Conservation (phyloP, 768 basidiomycete genomes). For the Trametes elegans region DNA sequence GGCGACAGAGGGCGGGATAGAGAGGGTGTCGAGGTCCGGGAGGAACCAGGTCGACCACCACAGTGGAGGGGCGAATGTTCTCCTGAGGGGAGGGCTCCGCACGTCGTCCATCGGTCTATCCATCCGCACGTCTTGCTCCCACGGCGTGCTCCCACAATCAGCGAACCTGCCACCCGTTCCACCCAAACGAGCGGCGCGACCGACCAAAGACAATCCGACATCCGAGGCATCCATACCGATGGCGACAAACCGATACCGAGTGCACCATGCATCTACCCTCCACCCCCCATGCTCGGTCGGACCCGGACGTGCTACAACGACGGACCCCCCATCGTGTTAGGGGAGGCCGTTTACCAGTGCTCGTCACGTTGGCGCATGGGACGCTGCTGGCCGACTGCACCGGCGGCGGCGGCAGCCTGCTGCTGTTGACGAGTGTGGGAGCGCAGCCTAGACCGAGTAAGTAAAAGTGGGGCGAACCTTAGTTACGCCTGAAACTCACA, state of each 20-base stretch:
- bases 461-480: slow-evolving; percentile 22
- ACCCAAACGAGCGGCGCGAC: slow-evolving; percentile 28
- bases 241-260: slow-evolving; percentile 33
- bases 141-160: slow-evolving; percentile 13
- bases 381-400: slow-evolving; percentile 46
- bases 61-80: neutral
- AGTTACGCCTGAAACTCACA: slow-evolving; percentile 51
- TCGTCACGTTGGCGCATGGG: slow-evolving; percentile 41
- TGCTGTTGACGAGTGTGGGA: slow-evolving; percentile 77
- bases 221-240: slow-evolving; percentile 35
- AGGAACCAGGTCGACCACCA: neutral
- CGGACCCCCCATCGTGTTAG: slow-evolving; percentile 17
- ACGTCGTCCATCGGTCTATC: slow-evolving; percentile 13
- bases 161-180: slow-evolving; percentile 11
- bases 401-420: slow-evolving; percentile 55
- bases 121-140: slow-evolving; percentile 20
- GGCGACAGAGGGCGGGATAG: slow-evolving; percentile 5
- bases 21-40: slow-evolving; percentile 1
- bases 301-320: slow-evolving; percentile 41
- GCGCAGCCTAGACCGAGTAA: slow-evolving; percentile 58
- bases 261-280: slow-evolving; percentile 41
- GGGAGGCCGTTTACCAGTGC: slow-evolving; percentile 42
- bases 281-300: slow-evolving; percentile 43
- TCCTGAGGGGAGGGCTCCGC: neutral
- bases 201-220: slow-evolving; percentile 37